These are phyloP conservation scores for Babesia caballi DNA, from an alignment of 169 alveolate genomes.

Conservation along the genomic window DNA sequence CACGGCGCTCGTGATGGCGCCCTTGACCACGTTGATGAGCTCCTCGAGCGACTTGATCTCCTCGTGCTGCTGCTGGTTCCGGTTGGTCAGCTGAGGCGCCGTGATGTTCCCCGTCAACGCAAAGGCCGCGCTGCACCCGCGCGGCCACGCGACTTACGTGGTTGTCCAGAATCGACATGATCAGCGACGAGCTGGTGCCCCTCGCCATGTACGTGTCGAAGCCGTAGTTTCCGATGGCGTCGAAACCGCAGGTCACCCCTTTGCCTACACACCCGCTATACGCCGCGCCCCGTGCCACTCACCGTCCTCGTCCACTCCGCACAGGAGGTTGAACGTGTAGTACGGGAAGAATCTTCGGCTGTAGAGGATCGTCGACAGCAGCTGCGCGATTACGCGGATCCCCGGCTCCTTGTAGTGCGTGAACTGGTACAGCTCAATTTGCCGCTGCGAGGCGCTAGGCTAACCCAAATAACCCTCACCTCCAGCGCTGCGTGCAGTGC, in stretches of 20 bases:
- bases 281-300: neutral
- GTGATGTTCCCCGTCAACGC: neutral
- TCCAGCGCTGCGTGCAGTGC: slow-evolving; percentile 80
- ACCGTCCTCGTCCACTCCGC: slow-evolving; percentile 86
- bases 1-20: slow-evolving; percentile 88
- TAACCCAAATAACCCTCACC: slow-evolving; percentile 29
- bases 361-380: slow-evolving; percentile 87
- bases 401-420: slow-evolving; percentile 85
- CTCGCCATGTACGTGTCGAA: slow-evolving; percentile 83
- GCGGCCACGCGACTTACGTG: slow-evolving; percentile 42
- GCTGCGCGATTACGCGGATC: slow-evolving; percentile 84
- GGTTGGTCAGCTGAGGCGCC: slow-evolving; percentile 72
- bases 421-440: slow-evolving; percentile 81
- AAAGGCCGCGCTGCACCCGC: neutral
- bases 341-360: slow-evolving; percentile 91
- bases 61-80: slow-evolving; percentile 43
- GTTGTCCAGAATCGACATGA: slow-evolving; percentile 87
- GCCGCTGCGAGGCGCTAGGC: slow-evolving; percentile 67
- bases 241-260: slow-evolving; percentile 88
- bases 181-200: slow-evolving; percentile 88
- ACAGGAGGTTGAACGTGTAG: slow-evolving; percentile 87
- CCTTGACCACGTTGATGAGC: slow-evolving; percentile 84
- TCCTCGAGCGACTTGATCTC: slow-evolving; percentile 68
- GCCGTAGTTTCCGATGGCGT: slow-evolving; percentile 90
- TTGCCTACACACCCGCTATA: slow-evolving; percentile 26